These are phyloP conservation scores for Diaporthe ampelina DNA, from an alignment of 2,329 filamentous ascomycete genomes.

Conservation along the genomic window DNA sequence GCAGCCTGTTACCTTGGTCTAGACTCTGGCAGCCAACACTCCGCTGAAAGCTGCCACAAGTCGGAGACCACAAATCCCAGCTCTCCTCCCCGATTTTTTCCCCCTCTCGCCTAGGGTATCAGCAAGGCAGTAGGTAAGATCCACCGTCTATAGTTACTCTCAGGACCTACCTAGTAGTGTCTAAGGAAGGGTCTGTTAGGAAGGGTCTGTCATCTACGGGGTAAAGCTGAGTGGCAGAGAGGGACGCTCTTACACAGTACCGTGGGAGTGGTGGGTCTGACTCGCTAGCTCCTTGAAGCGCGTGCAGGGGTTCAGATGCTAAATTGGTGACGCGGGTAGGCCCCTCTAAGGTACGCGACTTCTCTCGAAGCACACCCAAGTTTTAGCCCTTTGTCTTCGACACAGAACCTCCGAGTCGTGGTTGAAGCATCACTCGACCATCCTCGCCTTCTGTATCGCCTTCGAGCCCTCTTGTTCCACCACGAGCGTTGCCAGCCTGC, in stretches of 20 bases:
- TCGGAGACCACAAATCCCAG: background rate
- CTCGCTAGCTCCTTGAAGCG: constrained; percentile 1
- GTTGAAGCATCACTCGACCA: background rate
- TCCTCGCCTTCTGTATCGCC: background rate
- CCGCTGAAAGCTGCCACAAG: background rate
- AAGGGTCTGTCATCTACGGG: no score
- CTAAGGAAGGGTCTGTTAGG: no score
- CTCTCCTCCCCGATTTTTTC: background rate
- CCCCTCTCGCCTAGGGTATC: background rate
- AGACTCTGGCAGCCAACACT: background rate
- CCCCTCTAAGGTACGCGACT: constrained; percentile 5
- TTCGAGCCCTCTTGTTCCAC: background rate
- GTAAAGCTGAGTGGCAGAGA: no score
- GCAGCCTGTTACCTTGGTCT: background rate
- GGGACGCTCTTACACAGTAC: background rate
- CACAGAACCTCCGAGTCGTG: constrained; percentile 1
- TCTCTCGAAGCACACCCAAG: background rate
- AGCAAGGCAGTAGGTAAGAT: background rate
- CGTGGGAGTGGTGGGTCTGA: background rate
- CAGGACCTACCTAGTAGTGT: no score
- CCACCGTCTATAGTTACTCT: no score
- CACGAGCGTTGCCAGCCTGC: background rate
- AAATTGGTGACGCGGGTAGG: constrained; percentile 26
- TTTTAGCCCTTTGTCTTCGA: constrained; percentile 20
- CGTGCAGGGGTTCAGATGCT: background rate